phyloP scores from a whole-genome alignment of 1,284 basidiomycete species.

The Leccinum variabile region DNA sequence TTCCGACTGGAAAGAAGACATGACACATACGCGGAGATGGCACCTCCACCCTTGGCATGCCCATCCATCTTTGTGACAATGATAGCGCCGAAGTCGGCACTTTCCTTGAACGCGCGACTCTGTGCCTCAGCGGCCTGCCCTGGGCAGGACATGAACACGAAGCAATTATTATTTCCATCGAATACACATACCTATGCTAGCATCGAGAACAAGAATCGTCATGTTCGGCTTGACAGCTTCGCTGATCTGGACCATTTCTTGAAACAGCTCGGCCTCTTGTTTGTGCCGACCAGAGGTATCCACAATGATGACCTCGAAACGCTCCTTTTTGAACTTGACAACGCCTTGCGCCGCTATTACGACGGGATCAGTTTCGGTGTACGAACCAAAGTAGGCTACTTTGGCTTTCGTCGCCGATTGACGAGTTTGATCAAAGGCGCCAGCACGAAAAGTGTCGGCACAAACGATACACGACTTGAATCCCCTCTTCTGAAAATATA shows the following conservation, averaged over 20 bases:
- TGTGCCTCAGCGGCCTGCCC: conserved; percentile 98
- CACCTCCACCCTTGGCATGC: conserved; percentile 98
- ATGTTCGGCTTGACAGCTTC: conserved; percentile 92
- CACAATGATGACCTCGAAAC: conserved; percentile 98
- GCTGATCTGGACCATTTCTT: conserved; percentile 98
- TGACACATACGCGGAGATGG: conserved; percentile 89
- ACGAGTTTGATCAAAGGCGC: conserved; percentile 98
- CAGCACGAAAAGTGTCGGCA: conserved; percentile 99
- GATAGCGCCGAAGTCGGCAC: conserved; percentile 96
- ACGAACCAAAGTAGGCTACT: conserved; percentile 98
- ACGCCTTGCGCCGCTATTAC: conserved; percentile 94
- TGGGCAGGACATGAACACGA: conserved; percentile 33
- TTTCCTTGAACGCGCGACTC: conserved; percentile 96
- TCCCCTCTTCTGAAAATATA: conserved; percentile 96
- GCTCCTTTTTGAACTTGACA: conserved; percentile 94
- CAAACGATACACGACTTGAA: conserved; percentile 99
- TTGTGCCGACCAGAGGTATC: conserved; percentile 98
- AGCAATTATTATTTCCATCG: background rate
- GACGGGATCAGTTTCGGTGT: conserved; percentile 99
- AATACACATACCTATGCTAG: conserved; percentile 66
- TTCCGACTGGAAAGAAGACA: background rate
- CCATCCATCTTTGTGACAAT: conserved; percentile 99
- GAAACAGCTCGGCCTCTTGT: conserved; percentile 95
- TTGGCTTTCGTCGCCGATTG: conserved; percentile 96
- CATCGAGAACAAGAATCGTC: conserved; percentile 89